These are phyloP conservation scores for Metschnikowia proteae DNA, from an alignment of 805 yeast genomes.

Conservation along the genomic window DNA sequence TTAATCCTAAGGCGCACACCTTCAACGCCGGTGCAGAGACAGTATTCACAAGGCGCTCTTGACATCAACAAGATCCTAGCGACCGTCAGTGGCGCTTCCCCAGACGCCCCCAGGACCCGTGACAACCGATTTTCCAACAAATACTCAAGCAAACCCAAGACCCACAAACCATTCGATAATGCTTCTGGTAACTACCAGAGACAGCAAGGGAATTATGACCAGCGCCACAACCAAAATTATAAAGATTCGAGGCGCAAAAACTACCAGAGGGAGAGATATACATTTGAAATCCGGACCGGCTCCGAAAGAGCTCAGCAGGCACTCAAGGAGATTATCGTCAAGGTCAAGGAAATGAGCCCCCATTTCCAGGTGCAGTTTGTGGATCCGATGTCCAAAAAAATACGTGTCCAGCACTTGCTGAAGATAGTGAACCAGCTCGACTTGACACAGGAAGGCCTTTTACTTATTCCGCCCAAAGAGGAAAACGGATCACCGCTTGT, in stretches of 20 bases:
- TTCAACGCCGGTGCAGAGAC: background rate
- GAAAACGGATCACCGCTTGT: slow-evolving; percentile 26
- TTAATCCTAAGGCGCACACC: background rate
- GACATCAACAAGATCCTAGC: background rate
- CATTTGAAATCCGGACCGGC: slow-evolving; percentile 25
- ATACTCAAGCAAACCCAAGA: background rate
- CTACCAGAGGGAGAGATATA: slow-evolving; percentile 1
- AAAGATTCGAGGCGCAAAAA: background rate
- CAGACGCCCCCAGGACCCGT: background rate
- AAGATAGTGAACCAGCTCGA: slow-evolving; percentile 31
- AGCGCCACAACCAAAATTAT: background rate
- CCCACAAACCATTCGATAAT: background rate
- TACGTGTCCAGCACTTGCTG: slow-evolving; percentile 24
- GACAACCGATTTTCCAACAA: slow-evolving; percentile 1
- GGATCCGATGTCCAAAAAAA: slow-evolving; percentile 22
- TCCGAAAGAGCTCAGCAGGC: slow-evolving; percentile 28
- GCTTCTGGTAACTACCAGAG: background rate
- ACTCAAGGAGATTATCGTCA: slow-evolving; percentile 22
- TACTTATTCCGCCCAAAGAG: slow-evolving; percentile 17
- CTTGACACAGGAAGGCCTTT: slow-evolving; percentile 24
- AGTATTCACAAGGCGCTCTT: background rate
- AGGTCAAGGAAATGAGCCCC: slow-evolving; percentile 18
- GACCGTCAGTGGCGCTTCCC: background rate
- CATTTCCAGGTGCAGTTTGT: slow-evolving; percentile 26
- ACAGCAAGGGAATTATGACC: background rate